Evolutionary conservation across 2,329 filamentous ascomycete genomes (phyloP), one percentile per base, ranked within the genome.

Genomic region (Ophiostoma pallidulum): DNA sequence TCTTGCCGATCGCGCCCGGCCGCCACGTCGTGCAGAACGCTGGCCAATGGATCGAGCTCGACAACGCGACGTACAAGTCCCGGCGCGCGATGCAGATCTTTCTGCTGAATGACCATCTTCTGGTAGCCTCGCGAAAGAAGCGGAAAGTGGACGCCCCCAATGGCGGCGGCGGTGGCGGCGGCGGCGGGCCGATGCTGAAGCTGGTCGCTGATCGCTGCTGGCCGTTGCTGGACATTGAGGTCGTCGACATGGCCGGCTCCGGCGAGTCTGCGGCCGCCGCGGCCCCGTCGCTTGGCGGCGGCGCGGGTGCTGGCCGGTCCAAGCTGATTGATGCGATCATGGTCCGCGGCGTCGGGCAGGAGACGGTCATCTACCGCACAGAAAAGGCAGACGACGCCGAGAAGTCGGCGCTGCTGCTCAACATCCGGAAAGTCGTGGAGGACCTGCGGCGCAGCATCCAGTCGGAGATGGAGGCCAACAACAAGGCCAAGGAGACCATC

Each of bases 21-120:
- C 82, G 92, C 33, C 94, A 96, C 62, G 89, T 98, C 39, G 80
- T 97, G 2, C 82, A 94, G 63, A 91, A 97, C 64, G 94, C 89
- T 4, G 85, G 87, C 1, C 78, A 84, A 41, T 98, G 92, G 92
- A 86, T 97, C 50, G 91, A 98, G 67, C 73, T 98, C 52, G 94
- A 98, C 66, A 94, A 92, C 54, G 92, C 92, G 10, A 98, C 92
- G 0, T 97, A 94, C 81, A 96, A 95, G 65, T 87, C 91, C 4
- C 76, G 86, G 54, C 75, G 92, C 36, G 82, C 89, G 24, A 90
- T 97, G 64, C 87, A 94, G 60, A 80, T 98, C 51, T 90, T 97
- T 51, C 66, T 98, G 49, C 73, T 98, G 3, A 98, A 97, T 61
- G 92, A 98, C 60, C 90, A 98, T 64, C 71, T 98, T 2, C 76